Conservation (phyloP, 257 asterid species). For the Salvia rosmarinus region DNA sequence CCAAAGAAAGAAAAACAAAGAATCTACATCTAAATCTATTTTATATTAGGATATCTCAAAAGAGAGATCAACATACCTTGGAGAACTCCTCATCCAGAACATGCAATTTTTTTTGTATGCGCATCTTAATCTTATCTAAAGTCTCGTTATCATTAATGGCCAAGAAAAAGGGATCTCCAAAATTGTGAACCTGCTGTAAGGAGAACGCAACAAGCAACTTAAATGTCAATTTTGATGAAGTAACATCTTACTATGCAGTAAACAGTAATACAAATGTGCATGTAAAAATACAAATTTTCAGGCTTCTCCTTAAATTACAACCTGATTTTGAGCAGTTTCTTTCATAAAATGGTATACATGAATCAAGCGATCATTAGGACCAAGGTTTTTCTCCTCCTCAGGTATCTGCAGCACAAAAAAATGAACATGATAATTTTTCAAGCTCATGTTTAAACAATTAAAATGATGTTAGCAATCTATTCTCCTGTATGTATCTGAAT, state of each 20-base stretch:
- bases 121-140: slow-evolving; percentile 55
- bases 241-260: neutral
- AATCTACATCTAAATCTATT: neutral
- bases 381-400: slow-evolving; percentile 70
- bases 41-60: neutral
- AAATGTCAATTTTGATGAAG: slow-evolving; percentile 17
- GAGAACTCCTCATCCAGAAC: slow-evolving; percentile 72
- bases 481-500: neutral
- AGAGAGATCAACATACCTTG: slow-evolving; percentile 46
- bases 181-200: slow-evolving; percentile 57
- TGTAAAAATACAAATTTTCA: neutral
- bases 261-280: neutral
- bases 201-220: slow-evolving; percentile 21
- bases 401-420: slow-evolving; percentile 53
- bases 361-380: slow-evolving; percentile 59
- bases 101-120: slow-evolving; percentile 67
- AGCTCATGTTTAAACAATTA: neutral
- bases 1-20: neutral
- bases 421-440: neutral
- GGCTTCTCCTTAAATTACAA: slow-evolving; percentile 33
- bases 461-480: neutral
- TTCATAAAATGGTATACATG: slow-evolving; percentile 67
- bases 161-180: slow-evolving; percentile 77
- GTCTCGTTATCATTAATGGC: slow-evolving; percentile 73
- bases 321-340: slow-evolving; percentile 59